Conservation (phyloP, 108 stramenopile genomes). For the Cyclotella sp. region DNA sequence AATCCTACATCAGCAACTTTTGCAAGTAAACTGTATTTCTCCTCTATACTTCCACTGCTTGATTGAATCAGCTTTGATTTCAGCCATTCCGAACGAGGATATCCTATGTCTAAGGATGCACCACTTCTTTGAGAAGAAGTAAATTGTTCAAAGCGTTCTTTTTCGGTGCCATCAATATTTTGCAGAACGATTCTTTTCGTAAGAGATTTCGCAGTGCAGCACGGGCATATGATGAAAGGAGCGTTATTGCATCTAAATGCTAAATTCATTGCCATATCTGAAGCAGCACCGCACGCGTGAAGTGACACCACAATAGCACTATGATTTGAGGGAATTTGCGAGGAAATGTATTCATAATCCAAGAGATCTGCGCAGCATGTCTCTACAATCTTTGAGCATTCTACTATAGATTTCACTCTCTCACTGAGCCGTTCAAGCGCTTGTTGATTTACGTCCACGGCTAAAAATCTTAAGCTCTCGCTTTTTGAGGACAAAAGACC, state of each 20-base stretch:
- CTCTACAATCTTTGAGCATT: constrained; percentile 7
- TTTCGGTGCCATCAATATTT: background rate
- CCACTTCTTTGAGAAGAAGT: constrained; percentile 49
- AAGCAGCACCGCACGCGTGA: constrained; percentile 51
- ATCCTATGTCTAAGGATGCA: constrained; percentile 47
- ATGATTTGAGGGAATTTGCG: constrained; percentile 29
- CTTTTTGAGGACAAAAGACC: constrained; percentile 24
- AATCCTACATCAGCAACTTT: constrained; percentile 61
- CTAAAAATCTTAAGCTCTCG: constrained; percentile 27
- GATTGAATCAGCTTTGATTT: constrained; percentile 15
- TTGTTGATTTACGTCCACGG: constrained; percentile 42
- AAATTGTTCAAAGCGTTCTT: constrained; percentile 7
- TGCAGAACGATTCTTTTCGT: constrained; percentile 10
- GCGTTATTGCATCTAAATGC: constrained; percentile 35
- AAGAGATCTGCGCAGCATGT: constrained; percentile 43
- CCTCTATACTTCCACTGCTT: background rate
- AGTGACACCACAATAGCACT: constrained; percentile 45
- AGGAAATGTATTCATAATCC: constrained; percentile 24
- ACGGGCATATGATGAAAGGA: constrained; percentile 52
- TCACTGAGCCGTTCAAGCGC: constrained; percentile 24
- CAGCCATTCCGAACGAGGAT: constrained; percentile 56
- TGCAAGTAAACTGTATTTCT: constrained; percentile 34
- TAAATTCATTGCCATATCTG: constrained; percentile 51
- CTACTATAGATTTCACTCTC: constrained; percentile 5
- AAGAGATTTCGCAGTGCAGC: constrained; percentile 53